Percentiles rank a stretch among this genome's conserved stretches.
Evolutionary conservation across 768 basidiomycete species (phyloP).

Genomic region (Termitomyces sp.): DNA sequence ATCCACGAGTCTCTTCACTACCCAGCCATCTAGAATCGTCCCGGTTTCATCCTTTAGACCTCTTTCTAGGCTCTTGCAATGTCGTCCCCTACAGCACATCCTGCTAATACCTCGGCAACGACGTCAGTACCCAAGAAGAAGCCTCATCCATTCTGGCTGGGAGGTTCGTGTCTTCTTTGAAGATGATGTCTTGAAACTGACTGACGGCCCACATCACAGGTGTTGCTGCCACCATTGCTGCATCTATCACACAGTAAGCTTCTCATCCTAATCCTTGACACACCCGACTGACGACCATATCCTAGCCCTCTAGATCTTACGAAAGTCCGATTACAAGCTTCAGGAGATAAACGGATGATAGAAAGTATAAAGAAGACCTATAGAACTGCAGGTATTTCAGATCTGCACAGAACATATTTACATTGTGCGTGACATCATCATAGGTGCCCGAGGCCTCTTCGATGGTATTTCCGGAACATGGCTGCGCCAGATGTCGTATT

Average conservation of each 20-base stretch:
- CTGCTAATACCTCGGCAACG: neutral
- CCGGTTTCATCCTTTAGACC: constrained; percentile 8
- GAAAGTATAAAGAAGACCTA: constrained; percentile 80
- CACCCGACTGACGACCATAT: neutral
- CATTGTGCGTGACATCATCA: constrained; percentile 18
- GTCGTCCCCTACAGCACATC: constrained; percentile 13
- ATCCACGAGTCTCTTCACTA: neutral
- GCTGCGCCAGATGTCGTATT: constrained; percentile 92
- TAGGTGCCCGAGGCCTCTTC: constrained; percentile 67
- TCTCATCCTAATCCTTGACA: neutral
- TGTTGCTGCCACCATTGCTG: constrained; percentile 82
- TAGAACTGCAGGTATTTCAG: constrained; percentile 60
- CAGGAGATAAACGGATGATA: constrained; percentile 90
- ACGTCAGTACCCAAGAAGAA: constrained; percentile 46
- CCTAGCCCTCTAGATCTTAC: constrained; percentile 80
- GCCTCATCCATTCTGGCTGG: constrained; percentile 86
- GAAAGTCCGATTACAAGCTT: constrained; percentile 89
- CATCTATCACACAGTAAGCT: constrained; percentile 81
- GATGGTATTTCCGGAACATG: constrained; percentile 89
- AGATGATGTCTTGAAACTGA: neutral
- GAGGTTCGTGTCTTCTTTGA: constrained; percentile 44
- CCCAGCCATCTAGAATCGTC: neutral
- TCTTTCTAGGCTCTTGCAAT: constrained; percentile 6
- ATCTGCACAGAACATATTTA: constrained; percentile 3
- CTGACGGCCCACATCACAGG: constrained; percentile 35